Evolutionary conservation across 2,329 filamentous ascomycete genomes (phyloP).

Genomic region (Penicillium sp.): DNA sequence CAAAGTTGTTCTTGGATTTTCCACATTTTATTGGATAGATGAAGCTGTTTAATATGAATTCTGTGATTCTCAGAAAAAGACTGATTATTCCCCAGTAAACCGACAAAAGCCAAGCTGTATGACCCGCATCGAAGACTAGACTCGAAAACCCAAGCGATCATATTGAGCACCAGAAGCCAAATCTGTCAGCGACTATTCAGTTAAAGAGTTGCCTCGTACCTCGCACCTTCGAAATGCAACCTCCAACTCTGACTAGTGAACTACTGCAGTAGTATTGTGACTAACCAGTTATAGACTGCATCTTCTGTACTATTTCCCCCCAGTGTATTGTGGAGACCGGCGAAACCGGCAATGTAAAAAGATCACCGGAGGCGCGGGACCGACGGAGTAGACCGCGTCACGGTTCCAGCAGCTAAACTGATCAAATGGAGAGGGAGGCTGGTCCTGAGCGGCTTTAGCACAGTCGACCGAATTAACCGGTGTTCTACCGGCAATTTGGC

Average conservation of each 20-base stretch:
- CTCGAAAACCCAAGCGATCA: background rate
- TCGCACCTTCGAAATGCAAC: background rate
- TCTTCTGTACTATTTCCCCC: background rate
- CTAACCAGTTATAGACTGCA: background rate
- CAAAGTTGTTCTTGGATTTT: background rate
- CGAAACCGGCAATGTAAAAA: constrained; percentile 3
- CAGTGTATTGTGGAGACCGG: background rate
- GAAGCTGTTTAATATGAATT: no score
- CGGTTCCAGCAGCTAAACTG: background rate
- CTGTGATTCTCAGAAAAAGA: no score
- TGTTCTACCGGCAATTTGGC: constrained; percentile 1
- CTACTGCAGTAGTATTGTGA: background rate
- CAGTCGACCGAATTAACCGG: background rate
- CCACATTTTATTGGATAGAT: background rate
- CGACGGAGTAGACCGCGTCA: background rate
- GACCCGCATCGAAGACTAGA: background rate
- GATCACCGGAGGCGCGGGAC: background rate
- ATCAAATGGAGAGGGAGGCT: background rate
- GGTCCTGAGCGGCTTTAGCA: background rate
- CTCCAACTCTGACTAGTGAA: background rate
- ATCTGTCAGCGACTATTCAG: background rate
- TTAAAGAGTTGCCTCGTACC: background rate
- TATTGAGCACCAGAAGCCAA: background rate
- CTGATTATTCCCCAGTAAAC: background rate
- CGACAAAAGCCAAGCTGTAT: background rate